These are phyloP conservation scores for Arachnomyces sp. DNA, from an alignment of 2,329 filamentous ascomycete species.

Conservation along the genomic window DNA sequence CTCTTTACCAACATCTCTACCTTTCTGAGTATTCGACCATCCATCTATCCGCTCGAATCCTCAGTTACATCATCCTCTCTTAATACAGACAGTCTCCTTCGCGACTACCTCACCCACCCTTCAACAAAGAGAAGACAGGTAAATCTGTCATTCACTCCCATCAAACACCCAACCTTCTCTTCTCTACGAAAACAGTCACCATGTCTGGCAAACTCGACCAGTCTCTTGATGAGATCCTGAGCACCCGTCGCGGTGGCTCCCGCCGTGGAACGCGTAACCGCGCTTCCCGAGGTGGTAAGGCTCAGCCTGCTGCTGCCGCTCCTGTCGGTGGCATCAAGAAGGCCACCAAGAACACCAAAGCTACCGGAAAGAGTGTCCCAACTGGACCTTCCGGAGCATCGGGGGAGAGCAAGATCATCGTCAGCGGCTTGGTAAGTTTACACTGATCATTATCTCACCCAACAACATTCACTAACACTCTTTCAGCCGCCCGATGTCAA, in stretches of 20 bases:
- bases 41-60: not conserved
- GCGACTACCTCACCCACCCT: too few species aligned
- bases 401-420: constrained; percentile 91
- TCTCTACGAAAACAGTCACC: constrained; percentile 24
- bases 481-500: constrained; percentile 85
- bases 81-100: not conserved
- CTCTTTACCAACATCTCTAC: constrained; percentile 8
- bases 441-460: constrained; percentile 8
- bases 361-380: constrained; percentile 46
- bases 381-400: constrained; percentile 53
- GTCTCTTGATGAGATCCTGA: constrained; percentile 95
- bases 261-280: constrained; percentile 27
- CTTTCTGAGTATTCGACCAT: constrained; percentile 2
- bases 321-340: constrained; percentile 84
- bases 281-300: constrained; percentile 29
- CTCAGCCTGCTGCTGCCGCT: constrained; percentile 39
- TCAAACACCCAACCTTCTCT: too few species aligned
- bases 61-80: constrained; percentile 1
- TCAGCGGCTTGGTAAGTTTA: constrained; percentile 86
- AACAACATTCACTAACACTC: constrained; percentile 39
- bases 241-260: constrained; percentile 54
- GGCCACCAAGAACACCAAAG: constrained; percentile 47
- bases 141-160: too few species aligned
- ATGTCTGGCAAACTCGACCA: constrained; percentile 96
- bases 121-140: too few species aligned